These are phyloP conservation scores for Aspergillus fischeri DNA, from an alignment of 2,329 filamentous ascomycete species.

Conservation along the genomic window DNA sequence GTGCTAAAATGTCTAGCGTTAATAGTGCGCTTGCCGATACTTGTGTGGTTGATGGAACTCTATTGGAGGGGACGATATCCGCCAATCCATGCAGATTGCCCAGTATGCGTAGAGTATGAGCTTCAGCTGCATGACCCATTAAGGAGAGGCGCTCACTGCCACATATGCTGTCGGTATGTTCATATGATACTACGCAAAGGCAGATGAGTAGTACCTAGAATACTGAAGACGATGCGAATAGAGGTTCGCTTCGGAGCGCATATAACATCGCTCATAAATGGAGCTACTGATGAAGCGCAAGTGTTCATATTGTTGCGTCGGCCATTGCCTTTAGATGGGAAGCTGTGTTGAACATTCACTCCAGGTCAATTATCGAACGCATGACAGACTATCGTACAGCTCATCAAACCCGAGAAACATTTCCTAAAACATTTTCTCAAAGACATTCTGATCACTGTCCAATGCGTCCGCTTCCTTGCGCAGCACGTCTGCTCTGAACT, in stretches of 20 bases:
- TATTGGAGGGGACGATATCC: not conserved
- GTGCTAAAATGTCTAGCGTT: not conserved
- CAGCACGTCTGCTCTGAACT: conserved; percentile 61
- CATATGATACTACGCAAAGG: not conserved
- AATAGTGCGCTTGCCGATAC: not conserved
- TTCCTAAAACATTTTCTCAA: conserved; percentile 22
- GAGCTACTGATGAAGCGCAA: not conserved
- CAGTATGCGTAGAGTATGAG: not conserved
- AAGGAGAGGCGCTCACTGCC: not conserved
- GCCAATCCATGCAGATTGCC: not conserved
- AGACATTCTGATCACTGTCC: conserved; percentile 40
- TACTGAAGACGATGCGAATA: not conserved
- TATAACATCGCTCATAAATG: not conserved
- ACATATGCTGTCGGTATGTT: not conserved
- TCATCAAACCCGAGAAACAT: not conserved
- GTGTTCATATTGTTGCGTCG: not conserved
- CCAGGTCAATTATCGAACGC: not conserved
- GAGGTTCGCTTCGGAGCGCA: not conserved
- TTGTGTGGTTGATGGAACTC: not conserved
- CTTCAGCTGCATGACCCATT: too few relatives aligned
- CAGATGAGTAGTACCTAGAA: not conserved
- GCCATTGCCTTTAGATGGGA: not conserved
- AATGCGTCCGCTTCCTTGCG: conserved; percentile 55
- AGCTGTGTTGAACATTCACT: not conserved
- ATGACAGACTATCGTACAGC: not conserved